These are phyloP conservation scores for Crataegus laevigata DNA, from an alignment of 306 rosid genomes.

Conservation along the genomic window DNA sequence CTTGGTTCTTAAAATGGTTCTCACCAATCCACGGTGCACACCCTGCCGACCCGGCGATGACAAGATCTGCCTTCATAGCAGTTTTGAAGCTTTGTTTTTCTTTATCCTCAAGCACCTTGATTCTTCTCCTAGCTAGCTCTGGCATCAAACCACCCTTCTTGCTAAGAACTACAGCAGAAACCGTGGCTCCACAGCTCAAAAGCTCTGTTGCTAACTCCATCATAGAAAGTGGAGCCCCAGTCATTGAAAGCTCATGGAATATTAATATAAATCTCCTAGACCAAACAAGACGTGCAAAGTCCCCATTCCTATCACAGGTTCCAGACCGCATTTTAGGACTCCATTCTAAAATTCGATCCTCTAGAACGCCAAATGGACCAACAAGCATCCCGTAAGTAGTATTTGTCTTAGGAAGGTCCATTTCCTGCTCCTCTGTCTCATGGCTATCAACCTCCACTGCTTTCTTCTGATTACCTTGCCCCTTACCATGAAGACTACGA, in stretches of 20 bases:
- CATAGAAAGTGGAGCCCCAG: slow-evolving; percentile 94
- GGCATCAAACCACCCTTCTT: slow-evolving; percentile 87
- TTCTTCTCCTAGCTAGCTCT: slow-evolving; percentile 67
- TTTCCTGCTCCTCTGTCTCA: slow-evolving; percentile 47
- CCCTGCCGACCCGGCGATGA: slow-evolving; percentile 88
- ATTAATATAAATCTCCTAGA: slow-evolving; percentile 70
- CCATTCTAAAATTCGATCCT: slow-evolving; percentile 65
- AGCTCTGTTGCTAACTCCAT: slow-evolving; percentile 92
- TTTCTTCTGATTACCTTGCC: slow-evolving; percentile 40
- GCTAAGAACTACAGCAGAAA: slow-evolving; percentile 83
- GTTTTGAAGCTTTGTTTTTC: slow-evolving; percentile 57
- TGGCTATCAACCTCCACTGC: slow-evolving; percentile 22
- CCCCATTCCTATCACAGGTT: slow-evolving; percentile 59
- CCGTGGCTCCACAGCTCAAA: slow-evolving; percentile 76
- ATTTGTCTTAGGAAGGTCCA: slow-evolving; percentile 58
- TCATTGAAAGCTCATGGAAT: slow-evolving; percentile 94
- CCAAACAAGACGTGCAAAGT: slow-evolving; percentile 63
- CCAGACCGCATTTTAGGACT: slow-evolving; percentile 57
- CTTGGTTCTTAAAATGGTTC: slow-evolving; percentile 19
- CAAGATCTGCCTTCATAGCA: slow-evolving; percentile 68
- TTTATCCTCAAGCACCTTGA: slow-evolving; percentile 84
- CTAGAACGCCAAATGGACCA: slow-evolving; percentile 81
- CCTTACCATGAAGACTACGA: slow-evolving; percentile 38
- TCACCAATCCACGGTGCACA: slow-evolving; percentile 96
- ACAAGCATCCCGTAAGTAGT: slow-evolving; percentile 71